Base-by-base conservation (phyloP, 805 yeast genomes). In the Tetrapisispora nanseiensis region DNA sequence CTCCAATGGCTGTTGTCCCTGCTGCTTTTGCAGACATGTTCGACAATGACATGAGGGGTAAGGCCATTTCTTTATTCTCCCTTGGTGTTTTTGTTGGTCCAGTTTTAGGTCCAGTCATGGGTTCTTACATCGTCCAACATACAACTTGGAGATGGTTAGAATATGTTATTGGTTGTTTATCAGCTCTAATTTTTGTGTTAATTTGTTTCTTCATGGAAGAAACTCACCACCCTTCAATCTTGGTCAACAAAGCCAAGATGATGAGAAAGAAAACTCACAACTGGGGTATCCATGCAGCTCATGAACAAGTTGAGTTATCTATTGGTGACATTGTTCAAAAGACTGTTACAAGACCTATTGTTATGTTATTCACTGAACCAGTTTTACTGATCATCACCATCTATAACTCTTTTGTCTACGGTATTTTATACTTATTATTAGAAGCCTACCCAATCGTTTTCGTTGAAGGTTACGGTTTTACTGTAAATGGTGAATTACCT, bases 21-120 rank as follows among this genome's bases (percentile, higher is more conserved):
- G 95, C 95, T 38, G 74, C 82, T 0, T 80, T 86, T 68, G 83
- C 94, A 7, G 96, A 87, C 61, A 71, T 86, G 71, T 86, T 78
- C 57, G 75, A 74, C 49, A 76, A 78, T 44, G 59, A 59, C 29
- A 57, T 69, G 20, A 75, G 96, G 64, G 96, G 96, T 51, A 73
- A 71, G 39, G 94, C 95, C 24, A 69, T 86, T 51, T 68, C 80
- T 9, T 48, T 81, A 15, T 87, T 86, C 53, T 70, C 86, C 1
- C 71, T 83, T 66, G 76, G 80, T 36, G 85, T 86, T 28, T 82
- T 84, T 50, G 68, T 72, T 29, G 92, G 94, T 44, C 96, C 96
- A 18, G 71, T 85, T 67, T 43, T 82, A 29, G 90, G 90, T 0
- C 96, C 96, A 15, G 77, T 87, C 44, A 74, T 75, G 37, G 84